Base-by-base conservation (phyloP, 495 filamentous ascomycete genomes). In the Talaromyces trachyspermus region DNA sequence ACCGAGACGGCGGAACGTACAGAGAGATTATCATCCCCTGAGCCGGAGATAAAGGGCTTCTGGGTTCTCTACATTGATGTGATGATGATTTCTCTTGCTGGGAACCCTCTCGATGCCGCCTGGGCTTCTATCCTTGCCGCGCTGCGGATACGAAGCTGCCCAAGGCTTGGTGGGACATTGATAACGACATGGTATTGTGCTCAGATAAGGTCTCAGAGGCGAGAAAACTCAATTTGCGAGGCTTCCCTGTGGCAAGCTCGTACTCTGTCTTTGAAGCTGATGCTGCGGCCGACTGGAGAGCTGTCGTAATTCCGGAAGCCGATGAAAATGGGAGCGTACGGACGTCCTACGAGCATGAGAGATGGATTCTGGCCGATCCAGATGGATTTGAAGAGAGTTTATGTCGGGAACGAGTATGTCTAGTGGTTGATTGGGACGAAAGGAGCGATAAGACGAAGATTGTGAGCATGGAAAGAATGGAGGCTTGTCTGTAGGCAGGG, bases 21-120 rank as follows among this genome's bases (percentile, higher is more conserved):
- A 7, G 47, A 52, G 22, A 43, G 12, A 37, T 20, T 29, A 53
- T 20, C 26, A 53, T 18, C 26, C 32, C 14, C 51, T 51, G 35
- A 48, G 60, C 36, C 63, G 57, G 76, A 84, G 55, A 68, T 88
- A 25, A 88, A 87, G 61, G 90, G 81, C 4, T 97, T 88, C 60
- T 98, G 91, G 91, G 81, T 84, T 8, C 79, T 98, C 2, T 95
- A 95, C 56, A 89, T 98, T 50, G 89, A 95, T 63, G 64, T 95
- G 19, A 76, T 95, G 58, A 87, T 94, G 60, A 81, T 96, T 45
- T 91, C 88, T 0, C 77, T 95, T 11, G 90, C 94, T 43, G 91
- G 91, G 0, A 94, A 90, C 57, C 77, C 87, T 11, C 89, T 97
- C 54, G 90, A 97, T 52, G 85, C 84, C 2, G 86, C 87, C 0